Conservation (phyloP, 2,329 filamentous ascomycete species). For the Tolypocladium tundrense region DNA sequence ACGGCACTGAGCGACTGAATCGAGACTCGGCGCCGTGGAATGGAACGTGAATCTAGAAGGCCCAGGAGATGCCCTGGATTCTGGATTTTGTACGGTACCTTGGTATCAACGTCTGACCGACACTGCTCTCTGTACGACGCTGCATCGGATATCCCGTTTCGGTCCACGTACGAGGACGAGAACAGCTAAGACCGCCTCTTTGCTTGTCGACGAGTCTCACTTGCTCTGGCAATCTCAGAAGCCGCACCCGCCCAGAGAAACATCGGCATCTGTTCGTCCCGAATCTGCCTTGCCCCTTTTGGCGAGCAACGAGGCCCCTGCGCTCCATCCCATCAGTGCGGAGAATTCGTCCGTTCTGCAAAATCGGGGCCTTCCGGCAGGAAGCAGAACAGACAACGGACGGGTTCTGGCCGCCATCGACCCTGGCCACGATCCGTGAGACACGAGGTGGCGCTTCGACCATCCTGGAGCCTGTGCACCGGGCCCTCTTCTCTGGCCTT, state of each 20-base stretch:
- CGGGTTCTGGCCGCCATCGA: not conserved
- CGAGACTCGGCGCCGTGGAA: not conserved
- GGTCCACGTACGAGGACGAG: not conserved
- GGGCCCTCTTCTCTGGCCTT: not conserved
- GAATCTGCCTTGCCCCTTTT: not conserved
- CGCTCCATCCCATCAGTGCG: not conserved
- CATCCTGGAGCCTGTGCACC: not conserved
- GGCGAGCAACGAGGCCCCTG: not conserved
- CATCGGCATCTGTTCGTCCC: not conserved
- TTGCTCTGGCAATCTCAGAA: not conserved
- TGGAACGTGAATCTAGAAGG: not conserved
- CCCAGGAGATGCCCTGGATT: not conserved
- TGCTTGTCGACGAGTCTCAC: not conserved
- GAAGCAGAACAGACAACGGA: not conserved
- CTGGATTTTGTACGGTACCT: too few relatives aligned
- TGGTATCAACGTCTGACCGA: not conserved
- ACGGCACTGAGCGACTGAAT: not conserved
- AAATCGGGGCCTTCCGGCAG: not conserved
- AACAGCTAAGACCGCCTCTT: not conserved
- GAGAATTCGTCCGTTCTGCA: not conserved
- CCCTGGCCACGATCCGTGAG: not conserved
- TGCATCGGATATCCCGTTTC: not conserved
- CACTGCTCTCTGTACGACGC: not conserved
- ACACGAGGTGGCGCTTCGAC: slow-evolving; percentile 5
- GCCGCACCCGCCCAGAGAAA: not conserved